Base-by-base conservation (phyloP, 2,329 filamentous ascomycete species). In the Ceratocystis ficicola region DNA sequence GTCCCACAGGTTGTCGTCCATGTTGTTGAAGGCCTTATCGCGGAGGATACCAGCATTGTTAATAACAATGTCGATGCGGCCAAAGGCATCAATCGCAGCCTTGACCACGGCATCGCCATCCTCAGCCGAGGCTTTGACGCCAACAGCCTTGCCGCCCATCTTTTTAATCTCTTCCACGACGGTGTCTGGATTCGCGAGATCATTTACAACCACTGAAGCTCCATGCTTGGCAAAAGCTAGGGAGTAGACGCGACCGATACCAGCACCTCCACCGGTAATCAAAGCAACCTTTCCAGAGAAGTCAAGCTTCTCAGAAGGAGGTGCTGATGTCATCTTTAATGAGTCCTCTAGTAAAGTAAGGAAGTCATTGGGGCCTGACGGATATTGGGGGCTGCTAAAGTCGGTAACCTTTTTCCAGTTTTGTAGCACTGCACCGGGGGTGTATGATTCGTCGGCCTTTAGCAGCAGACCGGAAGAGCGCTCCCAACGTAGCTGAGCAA, bases 21-120 rank as follows among this genome's bases (percentile, higher is more conserved):
- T 96, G 81, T 97, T 97, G 76, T 82, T 83, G 76, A 99, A 99
- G 50, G 94, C 92, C 85, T 96, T 97, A 81, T 99, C 94, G 62
- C 94, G 87, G 65, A 99, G 85, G 71, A 99, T 99, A 73, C 94
- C 94, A 64, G 94, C 94, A 73, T 99, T 99, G 85, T 99, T 99
- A 80, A 99, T 83, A 69, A 99, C 77, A 69, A 99, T 92, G 74
- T 99, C 94, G 72, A 99, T 83, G 72, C 94, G 89, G 72, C 94
- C 94, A 75, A 89, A 97, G 50, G 88, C 86, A 73, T 97, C 93
- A 72, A 99, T 95, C 66, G 93, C 93, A 67, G 84, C 86, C 83
- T 96, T 95, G 72, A 99, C 86, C 60, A 97, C 90, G 48, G 82
- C 82, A 65, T 96, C 92, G 60, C 94, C 94, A 68, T 99, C 90